phyloP scores from a whole-genome alignment of 2,329 filamentous ascomycete genomes.

The Diaporthe nobilis region DNA sequence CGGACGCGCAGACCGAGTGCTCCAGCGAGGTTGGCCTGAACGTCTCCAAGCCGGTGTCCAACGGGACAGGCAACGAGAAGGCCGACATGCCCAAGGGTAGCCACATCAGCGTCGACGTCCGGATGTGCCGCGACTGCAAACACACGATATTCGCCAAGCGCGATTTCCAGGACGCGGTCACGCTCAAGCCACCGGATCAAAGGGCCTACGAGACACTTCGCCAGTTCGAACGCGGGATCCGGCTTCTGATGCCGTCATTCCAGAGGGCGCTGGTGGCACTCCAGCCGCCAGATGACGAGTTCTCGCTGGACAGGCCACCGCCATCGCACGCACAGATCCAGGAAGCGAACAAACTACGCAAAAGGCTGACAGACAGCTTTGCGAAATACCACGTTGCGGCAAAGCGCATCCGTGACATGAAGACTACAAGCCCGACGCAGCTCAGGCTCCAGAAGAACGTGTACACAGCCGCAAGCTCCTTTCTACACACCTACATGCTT shows the following conservation, averaged over 20 bases:
- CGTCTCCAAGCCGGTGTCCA: slow-evolving; percentile 60
- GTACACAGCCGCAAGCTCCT: slow-evolving; percentile 84
- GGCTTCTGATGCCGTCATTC: slow-evolving; percentile 84
- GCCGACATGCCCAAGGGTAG: slow-evolving; percentile 48
- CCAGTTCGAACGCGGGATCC: slow-evolving; percentile 91
- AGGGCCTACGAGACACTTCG: slow-evolving; percentile 85
- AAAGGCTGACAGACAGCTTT: slow-evolving; percentile 89
- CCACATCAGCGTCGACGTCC: slow-evolving; percentile 81
- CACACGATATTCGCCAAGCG: slow-evolving; percentile 73
- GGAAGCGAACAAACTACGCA: slow-evolving; percentile 91
- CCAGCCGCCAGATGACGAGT: slow-evolving; percentile 67
- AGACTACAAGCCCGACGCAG: slow-evolving; percentile 80
- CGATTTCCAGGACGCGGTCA: slow-evolving; percentile 81
- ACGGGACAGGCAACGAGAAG: slow-evolving; percentile 58
- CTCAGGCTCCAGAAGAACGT: slow-evolving; percentile 83
- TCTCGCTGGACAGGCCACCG: slow-evolving; percentile 54
- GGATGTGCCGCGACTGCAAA: slow-evolving; percentile 93
- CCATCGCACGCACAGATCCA: slow-evolving; percentile 78
- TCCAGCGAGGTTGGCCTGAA: slow-evolving; percentile 88
- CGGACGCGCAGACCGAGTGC: slow-evolving; percentile 86
- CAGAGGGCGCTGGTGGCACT: slow-evolving; percentile 81
- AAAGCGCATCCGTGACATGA: slow-evolving; percentile 83
- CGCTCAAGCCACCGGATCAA: slow-evolving; percentile 79
- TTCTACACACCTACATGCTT: slow-evolving; percentile 91
- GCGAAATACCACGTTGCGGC: slow-evolving; percentile 88